Base-by-base conservation (phyloP, 495 filamentous ascomycete genomes). In the Schizothecium vesticola region DNA sequence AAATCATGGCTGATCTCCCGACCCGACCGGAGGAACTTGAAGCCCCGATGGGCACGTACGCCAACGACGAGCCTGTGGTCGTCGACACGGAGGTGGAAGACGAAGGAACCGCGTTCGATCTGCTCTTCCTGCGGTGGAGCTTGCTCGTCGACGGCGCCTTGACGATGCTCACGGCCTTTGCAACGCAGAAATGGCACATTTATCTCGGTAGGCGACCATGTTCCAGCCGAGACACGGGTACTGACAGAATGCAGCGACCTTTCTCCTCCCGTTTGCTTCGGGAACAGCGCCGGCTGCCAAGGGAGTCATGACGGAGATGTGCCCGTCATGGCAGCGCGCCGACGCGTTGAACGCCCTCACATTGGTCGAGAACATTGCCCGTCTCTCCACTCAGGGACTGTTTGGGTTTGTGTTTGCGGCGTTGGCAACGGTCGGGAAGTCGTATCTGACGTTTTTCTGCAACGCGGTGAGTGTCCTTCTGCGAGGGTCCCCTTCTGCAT, bases 291-390 rank as follows among this genome's bases (percentile, higher is more conserved):
- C 85, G 2, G 84, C 85, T 0, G 83, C 85, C 16, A 88, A 87
- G 63, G 86, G 86, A 21, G 84, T 85, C 31, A 85, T 88, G 76
- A 80, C 85, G 19, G 82, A 85, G 56, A 80, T 88, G 80, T 84
- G 84, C 55, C 67, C 82, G 3, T 69, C 80, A 2, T 74, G 74
- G 7, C 75, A 83, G 64, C 78, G 85, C 25, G 77, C 79, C 1
- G 85, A 88, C 66, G 85, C 85, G 0, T 75, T 88, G n/a, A 83
- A 82, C 61, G 86, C 84, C 0, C 81, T 88, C 24, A 85, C 82
- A 0, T 74, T 88, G 24, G 80, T 87, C 11, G 86, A 88, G 75
- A 85, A 85, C 58, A 76, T 85, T 19, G 86, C 82, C 19, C 73
- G 81, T 36, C 73, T 88, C 12, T 64, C 76, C 6, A 88, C 85